Conservation (phyloP, 169 alveolate genomes). For the Cryptosporidium meleagridis region DNA sequence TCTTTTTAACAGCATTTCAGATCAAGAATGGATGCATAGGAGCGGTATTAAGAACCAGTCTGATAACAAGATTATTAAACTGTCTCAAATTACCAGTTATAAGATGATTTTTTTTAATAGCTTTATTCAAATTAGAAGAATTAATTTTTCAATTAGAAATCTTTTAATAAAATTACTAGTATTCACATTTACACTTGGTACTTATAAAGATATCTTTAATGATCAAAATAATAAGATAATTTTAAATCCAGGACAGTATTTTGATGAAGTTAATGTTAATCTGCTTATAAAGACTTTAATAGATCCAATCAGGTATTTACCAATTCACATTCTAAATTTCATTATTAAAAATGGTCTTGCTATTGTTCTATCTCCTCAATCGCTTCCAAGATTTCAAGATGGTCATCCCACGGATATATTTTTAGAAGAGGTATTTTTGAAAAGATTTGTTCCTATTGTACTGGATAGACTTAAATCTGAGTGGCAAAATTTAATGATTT, state of each 20-base stretch:
- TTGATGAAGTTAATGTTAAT: not conserved
- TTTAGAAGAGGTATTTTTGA: conserved; percentile 13
- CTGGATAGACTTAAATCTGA: conserved; percentile 8
- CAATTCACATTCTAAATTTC: conserved; percentile 9
- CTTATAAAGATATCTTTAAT: conserved; percentile 9
- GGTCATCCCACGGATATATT: not conserved
- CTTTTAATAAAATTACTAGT: not conserved
- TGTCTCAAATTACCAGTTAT: not conserved
- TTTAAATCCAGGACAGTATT: not conserved
- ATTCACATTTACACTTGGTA: conserved; percentile 23
- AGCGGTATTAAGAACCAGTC: conserved; percentile 11
- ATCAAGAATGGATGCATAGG: conserved; percentile 39
- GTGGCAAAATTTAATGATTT: conserved; percentile 34
- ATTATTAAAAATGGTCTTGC: conserved; percentile 13
- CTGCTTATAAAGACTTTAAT: conserved; percentile 6
- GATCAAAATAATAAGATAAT: not conserved
- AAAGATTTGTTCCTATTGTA: conserved; percentile 10
- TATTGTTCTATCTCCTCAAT: conserved; percentile 19
- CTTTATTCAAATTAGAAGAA: not conserved
- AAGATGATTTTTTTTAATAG: not conserved
- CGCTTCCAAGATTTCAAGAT: conserved; percentile 18
- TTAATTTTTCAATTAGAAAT: conserved; percentile 18
- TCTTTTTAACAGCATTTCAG: conserved; percentile 23
- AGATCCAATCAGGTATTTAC: conserved; percentile 18
- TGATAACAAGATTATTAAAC: not conserved